Base-by-base conservation (phyloP, 345 rosid genomes). In the Bruguiera sexangula region DNA sequence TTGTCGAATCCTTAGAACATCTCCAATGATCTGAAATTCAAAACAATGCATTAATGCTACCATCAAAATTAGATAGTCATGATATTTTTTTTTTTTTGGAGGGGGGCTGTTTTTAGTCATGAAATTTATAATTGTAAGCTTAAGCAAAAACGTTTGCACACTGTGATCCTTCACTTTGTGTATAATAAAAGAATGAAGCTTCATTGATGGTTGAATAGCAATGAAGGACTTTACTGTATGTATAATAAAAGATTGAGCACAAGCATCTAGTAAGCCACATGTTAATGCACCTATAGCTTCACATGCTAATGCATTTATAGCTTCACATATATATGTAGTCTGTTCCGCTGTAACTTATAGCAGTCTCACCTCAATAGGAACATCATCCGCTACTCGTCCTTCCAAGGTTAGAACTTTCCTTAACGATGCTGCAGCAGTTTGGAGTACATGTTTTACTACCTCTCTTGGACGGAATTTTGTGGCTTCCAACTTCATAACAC, bases 401-500 rank as follows among this genome's bases (percentile, higher is more conserved):
- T 95, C 97, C 74, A 95, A 72, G 61, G 87, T 95, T 70, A 95
- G 81, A 70, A 75, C 62, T 70, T 95, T 95, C 74, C 86, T 84
- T 73, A 95, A 63, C 13, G 99, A 92, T 16, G 98, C 99, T 2
- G 96, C 98, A 39, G 98, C 88, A 29, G 99, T 95, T 84, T 95
- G 99, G 46, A 95, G 89, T 18, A 95, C 98, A 37, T 95, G 94
- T 79, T 86, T 92, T 54, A 92, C 98, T 11, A 92, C 99, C 68
- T 95, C 92, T 77, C 98, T 79, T 27, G 99, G 99, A 48, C 92
- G 79, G 70, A 95, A 95, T 73, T 88, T 95, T 63, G 98, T 83
- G 57, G 98, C 94, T 83, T 95, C 99, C 87, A 95, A 63, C 80
- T 82, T 95, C 99, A 95, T 95, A 50, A 88, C 96, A 84, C 99